Evolutionary conservation across 208 protist species (phyloP).

Genomic region (Trypanosoma mega): DNA sequence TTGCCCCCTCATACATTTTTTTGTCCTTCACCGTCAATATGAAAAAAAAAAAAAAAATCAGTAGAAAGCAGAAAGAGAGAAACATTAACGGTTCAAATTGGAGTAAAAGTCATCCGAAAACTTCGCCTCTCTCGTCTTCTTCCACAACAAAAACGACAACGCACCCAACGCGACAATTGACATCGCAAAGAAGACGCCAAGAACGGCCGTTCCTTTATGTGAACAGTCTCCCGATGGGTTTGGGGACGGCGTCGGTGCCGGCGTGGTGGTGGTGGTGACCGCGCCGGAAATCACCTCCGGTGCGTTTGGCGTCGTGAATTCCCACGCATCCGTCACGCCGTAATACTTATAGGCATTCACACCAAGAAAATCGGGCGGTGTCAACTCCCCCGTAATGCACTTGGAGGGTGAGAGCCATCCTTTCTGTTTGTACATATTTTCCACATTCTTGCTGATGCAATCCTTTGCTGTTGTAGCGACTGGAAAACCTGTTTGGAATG

Average conservation of each 20-base stretch:
- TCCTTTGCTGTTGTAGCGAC: constrained; percentile 16
- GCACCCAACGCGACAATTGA: background rate
- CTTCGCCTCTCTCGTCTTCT: background rate
- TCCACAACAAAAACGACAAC: constrained; percentile 16
- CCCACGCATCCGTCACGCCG: constrained; percentile 45
- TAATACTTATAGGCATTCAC: constrained; percentile 32
- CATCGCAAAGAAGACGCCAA: constrained; percentile 12
- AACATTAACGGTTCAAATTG: constrained; percentile 32
- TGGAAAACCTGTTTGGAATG: constrained; percentile 25
- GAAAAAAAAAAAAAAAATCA: too few relatives aligned
- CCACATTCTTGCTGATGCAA: constrained; percentile 41
- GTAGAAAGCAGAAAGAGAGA: constrained; percentile 12
- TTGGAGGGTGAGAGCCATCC: too few relatives aligned
- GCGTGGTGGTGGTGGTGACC: background rate
- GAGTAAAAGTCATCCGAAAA: constrained; percentile 59
- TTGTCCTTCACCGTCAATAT: constrained; percentile 5
- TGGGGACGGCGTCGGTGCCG: background rate
- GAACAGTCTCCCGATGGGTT: background rate
- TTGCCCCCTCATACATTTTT: background rate
- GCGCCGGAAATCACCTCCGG: constrained; percentile 28
- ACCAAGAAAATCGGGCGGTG: constrained; percentile 47
- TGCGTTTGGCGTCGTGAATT: constrained; percentile 43
- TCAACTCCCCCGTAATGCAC: too few relatives aligned
- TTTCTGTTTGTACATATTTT: constrained; percentile 13
- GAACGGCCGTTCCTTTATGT: background rate